Evolutionary conservation across 2,329 filamentous ascomycete genomes (phyloP).

Genomic region (Daldinia sp.): DNA sequence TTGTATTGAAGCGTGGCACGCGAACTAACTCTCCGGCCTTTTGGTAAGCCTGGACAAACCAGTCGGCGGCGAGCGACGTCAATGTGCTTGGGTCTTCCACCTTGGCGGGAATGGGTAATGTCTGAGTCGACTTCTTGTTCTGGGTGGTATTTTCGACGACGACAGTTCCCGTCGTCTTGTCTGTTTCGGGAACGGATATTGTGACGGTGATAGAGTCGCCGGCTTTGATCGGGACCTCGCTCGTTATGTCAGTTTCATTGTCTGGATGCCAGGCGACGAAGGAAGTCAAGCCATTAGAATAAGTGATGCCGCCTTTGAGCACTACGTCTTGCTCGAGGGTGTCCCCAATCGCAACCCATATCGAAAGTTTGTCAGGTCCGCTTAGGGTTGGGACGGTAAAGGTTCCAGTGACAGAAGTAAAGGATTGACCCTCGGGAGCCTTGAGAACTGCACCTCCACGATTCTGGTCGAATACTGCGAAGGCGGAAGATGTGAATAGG

Average conservation of each 20-base stretch:
- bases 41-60: conserved; percentile 34
- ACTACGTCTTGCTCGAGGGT: conserved; percentile 28
- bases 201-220: conserved; percentile 28
- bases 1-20: conserved; percentile 21
- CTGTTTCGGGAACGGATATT: conserved; percentile 10
- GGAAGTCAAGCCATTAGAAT: conserved; percentile 15
- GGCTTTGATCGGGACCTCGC: conserved; percentile 16
- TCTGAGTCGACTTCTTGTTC: conserved; percentile 17
- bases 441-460: conserved; percentile 30
- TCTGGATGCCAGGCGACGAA: conserved; percentile 26
- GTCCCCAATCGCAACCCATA: conserved; percentile 32
- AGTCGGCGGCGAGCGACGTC: conserved; percentile 27
- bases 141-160: conserved; percentile 28
- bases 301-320: conserved; percentile 30
- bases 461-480: conserved; percentile 31
- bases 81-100: conserved; percentile 9
- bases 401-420: conserved; percentile 25
- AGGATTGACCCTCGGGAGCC: conserved; percentile 21
- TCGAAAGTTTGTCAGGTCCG: conserved; percentile 18
- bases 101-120: conserved; percentile 14
- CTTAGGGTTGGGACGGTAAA: conserved; percentile 26
- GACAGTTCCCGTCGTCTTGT: conserved; percentile 24
- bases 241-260: conserved; percentile 21
- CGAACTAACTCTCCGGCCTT: conserved; percentile 21
- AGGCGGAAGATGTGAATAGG: conserved; percentile 4